Conservation (phyloP, 495 filamentous ascomycete genomes). For the Neurospora cerealis region DNA sequence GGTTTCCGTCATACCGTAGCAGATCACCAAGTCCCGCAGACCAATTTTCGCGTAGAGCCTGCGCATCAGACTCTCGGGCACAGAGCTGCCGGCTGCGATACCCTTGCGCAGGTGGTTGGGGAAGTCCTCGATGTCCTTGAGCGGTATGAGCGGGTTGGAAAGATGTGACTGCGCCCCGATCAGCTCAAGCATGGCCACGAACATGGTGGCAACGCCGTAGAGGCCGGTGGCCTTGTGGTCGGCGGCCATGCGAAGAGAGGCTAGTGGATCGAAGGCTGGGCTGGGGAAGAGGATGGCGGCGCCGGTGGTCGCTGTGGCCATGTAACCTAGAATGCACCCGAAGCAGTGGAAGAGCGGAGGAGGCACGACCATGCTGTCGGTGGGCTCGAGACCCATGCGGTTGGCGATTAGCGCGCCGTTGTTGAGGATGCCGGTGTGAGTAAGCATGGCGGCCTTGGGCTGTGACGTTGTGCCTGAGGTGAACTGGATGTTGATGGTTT, state of each 20-base stretch:
- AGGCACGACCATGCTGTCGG: constrained; percentile 73
- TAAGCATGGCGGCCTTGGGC: constrained; percentile 88
- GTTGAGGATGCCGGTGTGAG: constrained; percentile 78
- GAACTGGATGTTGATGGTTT: constrained; percentile 93
- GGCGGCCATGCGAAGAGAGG: constrained; percentile 59
- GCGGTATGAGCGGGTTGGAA: constrained; percentile 27
- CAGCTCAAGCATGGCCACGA: constrained; percentile 74
- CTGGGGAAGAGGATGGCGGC: constrained; percentile 75
- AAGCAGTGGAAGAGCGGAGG: constrained; percentile 93
- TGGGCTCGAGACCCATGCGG: constrained; percentile 64
- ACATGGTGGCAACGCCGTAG: constrained; percentile 96
- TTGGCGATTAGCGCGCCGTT: constrained; percentile 76
- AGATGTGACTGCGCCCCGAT: constrained; percentile 24
- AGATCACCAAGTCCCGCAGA: constrained; percentile 79
- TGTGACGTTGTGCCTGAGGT: constrained; percentile 84
- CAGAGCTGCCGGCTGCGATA: constrained; percentile 80
- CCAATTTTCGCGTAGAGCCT: constrained; percentile 67
- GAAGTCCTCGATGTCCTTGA: constrained; percentile 43
- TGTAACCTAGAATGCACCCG: constrained; percentile 81
- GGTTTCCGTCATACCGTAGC: constrained; percentile 99
- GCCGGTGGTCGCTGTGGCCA: constrained; percentile 87
- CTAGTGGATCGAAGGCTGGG: constrained; percentile 76
- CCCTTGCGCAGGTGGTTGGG: constrained; percentile 63
- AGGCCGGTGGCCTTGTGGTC: constrained; percentile 73
- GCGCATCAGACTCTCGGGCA: constrained; percentile 79